Base-by-base conservation (phyloP, 148 eudicot genomes). In the Vaccinium vitisidaea region DNA sequence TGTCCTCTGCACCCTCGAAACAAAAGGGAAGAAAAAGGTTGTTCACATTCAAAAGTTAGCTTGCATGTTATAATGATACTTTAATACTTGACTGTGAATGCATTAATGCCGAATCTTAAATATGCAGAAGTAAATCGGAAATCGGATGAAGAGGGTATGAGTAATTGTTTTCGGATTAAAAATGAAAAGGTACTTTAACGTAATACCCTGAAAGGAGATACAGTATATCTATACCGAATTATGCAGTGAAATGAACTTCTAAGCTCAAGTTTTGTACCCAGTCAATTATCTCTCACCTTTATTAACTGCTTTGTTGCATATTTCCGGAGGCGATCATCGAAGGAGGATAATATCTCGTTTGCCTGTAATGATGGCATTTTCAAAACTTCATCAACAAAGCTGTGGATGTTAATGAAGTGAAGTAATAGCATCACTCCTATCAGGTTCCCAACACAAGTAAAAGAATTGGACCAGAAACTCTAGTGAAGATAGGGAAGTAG, bases 311-410 rank as follows among this genome's bases (percentile, higher is more conserved):
- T 93, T 49, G 89, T 89, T 15, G 98, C 99, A 89, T 97, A 97
- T 85, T 32, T 88, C 80, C 99, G 89, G 52, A 97, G 94, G 54
- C 99, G 95, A 75, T 97, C 99, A 90, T 97, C 99, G 76, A 97
- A 97, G 76, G 99, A 95, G 50, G 99, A 97, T 58, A 97, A 85
- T 52, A 97, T 97, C 90, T 97, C 99, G 88, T 90, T 97, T 78
- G 98, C 99, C 99, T 97, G 91, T 83, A 87, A 83, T 81, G 73
- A 46, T 27, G 36, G 83, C 70, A 75, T 25, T 70, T 80, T 61
- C 59, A 25, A 21, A 84, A 30, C 73, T 58, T 39, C 65, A 83
- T 83, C 58, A 76, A 59, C 48, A 83, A 23, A 65, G 56, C 56
- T 36, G 25, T 63, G 36, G 85, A 43, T 3, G 16, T 52, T n/a